These are phyloP conservation scores for Triadica sebifera DNA, from an alignment of 345 rosid genomes.

Conservation along the genomic window DNA sequence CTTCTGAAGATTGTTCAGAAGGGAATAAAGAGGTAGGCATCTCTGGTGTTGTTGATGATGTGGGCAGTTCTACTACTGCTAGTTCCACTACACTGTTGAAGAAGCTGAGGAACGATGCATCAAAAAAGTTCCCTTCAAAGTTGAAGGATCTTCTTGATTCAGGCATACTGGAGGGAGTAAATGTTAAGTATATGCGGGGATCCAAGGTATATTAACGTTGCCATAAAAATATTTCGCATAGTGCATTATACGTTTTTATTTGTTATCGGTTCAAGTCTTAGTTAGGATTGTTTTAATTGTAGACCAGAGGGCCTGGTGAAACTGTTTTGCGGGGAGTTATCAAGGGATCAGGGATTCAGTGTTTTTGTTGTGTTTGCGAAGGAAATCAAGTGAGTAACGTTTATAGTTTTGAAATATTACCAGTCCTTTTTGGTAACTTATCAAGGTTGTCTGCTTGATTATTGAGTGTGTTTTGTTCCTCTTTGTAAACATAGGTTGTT, in stretches of 20 bases:
- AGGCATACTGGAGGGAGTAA: conserved; percentile 71
- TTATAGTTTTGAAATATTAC: conserved; percentile 1
- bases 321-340: conserved; percentile 62
- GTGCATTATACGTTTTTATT: neutral
- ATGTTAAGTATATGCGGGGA: conserved; percentile 64
- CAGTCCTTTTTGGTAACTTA: neutral
- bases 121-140: conserved; percentile 49
- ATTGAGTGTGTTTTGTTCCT: conserved; percentile 12
- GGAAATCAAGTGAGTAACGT: conserved; percentile 53
- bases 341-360: conserved; percentile 57
- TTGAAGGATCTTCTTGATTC: conserved; percentile 68
- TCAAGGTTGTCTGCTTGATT: neutral
- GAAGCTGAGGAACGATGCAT: conserved; percentile 25
- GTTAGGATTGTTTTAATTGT: conserved; percentile 5
- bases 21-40: neutral
- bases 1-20: neutral
- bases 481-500: conserved; percentile 46
- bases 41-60: conserved; percentile 3
- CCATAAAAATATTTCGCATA: neutral
- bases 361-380: conserved; percentile 68
- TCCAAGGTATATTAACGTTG: conserved; percentile 48
- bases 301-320: conserved; percentile 47
- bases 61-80: conserved; percentile 5
- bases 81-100: neutral
- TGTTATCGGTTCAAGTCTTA: neutral